A percentile compares a stretch with the other conserved stretches of the same genome.
phyloP scores from a whole-genome alignment of 1,284 basidiomycete genomes.

The Ceraceosorus guamensis region DNA sequence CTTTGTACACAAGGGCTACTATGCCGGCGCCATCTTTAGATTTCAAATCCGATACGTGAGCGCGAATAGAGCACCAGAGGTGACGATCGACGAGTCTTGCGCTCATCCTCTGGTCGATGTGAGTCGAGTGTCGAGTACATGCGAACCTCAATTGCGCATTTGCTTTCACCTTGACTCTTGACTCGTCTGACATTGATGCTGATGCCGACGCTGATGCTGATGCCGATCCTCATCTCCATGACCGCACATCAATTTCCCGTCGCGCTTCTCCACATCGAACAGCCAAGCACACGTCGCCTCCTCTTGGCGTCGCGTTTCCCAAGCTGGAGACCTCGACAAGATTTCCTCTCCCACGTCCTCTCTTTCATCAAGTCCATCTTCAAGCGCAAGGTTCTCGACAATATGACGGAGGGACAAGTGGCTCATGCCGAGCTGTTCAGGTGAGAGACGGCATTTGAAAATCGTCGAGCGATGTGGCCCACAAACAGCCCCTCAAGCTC shows the following conservation, averaged over 20 bases:
- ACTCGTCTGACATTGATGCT: too few species aligned
- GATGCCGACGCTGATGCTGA: neutral
- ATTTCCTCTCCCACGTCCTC: neutral
- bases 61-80: conserved; percentile 20
- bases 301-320: neutral
- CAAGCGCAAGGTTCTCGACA: neutral
- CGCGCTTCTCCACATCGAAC: neutral
- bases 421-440: neutral
- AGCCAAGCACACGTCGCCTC: neutral
- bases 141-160: too few species aligned
- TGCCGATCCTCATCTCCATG: too few species aligned
- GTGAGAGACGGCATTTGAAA: too few species aligned
- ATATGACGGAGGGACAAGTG: neutral
- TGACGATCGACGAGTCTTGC: conserved; percentile 24
- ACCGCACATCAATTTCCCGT: too few species aligned
- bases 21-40: conserved; percentile 28
- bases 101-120: conserved; percentile 30
- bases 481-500: too few species aligned
- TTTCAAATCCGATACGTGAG: conserved; percentile 32
- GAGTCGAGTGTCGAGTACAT: too few species aligned
- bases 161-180: too few species aligned
- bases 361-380: neutral
- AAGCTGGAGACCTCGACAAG: neutral
- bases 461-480: too few species aligned
- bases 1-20: conserved; percentile 26